phyloP scores from a whole-genome alignment of 2,329 filamentous ascomycete species.

The Aspergillus caelatus region DNA sequence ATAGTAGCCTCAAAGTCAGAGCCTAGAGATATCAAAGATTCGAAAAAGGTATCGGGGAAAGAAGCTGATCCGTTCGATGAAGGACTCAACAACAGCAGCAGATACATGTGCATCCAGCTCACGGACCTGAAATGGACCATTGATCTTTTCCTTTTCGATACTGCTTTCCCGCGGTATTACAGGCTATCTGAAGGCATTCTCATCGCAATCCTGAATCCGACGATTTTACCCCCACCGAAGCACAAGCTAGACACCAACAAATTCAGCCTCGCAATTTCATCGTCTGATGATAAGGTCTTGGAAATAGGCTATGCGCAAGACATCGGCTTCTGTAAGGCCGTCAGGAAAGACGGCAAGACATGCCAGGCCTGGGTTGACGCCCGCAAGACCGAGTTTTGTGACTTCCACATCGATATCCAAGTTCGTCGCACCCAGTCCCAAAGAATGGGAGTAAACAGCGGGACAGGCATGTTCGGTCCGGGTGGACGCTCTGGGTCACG shows the following conservation, averaged over 20 bases:
- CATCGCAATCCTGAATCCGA: conserved; percentile 88
- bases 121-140: conserved; percentile 89
- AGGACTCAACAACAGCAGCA: conserved; percentile 64
- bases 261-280: conserved; percentile 84
- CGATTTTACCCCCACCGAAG: conserved; percentile 82
- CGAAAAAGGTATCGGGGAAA: conserved; percentile 41
- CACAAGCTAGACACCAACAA: conserved; percentile 75
- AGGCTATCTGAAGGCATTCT: conserved; percentile 91
- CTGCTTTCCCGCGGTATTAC: conserved; percentile 90
- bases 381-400: conserved; percentile 86
- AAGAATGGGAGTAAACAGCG: conserved; percentile 79
- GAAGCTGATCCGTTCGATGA: conserved; percentile 52
- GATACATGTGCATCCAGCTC: conserved; percentile 90
- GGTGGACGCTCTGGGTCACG: conserved; percentile 44
- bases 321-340: conserved; percentile 81
- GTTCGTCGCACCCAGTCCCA: conserved; percentile 69
- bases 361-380: conserved; percentile 87
- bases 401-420: conserved; percentile 85
- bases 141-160: conserved; percentile 88
- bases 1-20: conserved; percentile 87
- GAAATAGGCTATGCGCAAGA: conserved; percentile 86
- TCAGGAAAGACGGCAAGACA: conserved; percentile 79
- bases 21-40: conserved; percentile 64
- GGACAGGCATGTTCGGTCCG: conserved; percentile 55
- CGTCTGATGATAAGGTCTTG: conserved; percentile 83